Evolutionary conservation across 2,329 filamentous ascomycete genomes (phyloP), one percentile per base, ranked within the genome.

Genomic region (Fusarium graminum): DNA sequence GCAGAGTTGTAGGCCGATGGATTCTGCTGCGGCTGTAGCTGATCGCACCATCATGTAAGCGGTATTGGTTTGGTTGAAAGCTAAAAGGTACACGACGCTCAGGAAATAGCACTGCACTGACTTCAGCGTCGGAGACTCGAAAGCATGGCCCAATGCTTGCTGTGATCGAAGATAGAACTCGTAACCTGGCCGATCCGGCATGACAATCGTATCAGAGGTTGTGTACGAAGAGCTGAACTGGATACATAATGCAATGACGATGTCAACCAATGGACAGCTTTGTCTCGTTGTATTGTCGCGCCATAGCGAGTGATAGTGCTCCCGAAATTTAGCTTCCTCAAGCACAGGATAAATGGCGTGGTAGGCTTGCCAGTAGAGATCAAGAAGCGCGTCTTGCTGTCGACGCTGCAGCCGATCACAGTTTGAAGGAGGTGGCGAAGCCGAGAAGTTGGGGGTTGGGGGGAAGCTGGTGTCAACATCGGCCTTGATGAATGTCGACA

Each of bases 221-320:
- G 71, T 65, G 32, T 75, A 69, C 0, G 72, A 64, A 4, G 74
- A 73, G 32, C 79, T 78, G 34, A 81, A 80, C 66, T 85, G 83
- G 74, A 86, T 84, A 52, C 81, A 83, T 8, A 86, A 57, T 0
- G 84, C 84, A 14, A 86, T 68, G 17, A 85, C 73, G 26, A 86
- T 83, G 50, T 86, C 84, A 2, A 84, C 81, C 4, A 86, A 71
- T 1, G 84, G 79, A 1, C 83, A 86, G 2, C 80, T 74, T 45
- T 78, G 78, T 14, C 83, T 78, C 8, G 52, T 57, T 1, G 43
- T 29, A 12, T 52, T 26, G 8, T 19, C 47, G 6, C 61, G 52
- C 70, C 72, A 74, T 7, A 74, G 61, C 1, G 67, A 69, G 6
- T 53, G 54, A 16, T 74, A 74, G 36, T 71, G 72, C n/a, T 28